Conservation (phyloP, 2,329 filamentous ascomycete genomes). For the Botryotinia convoluta region DNA sequence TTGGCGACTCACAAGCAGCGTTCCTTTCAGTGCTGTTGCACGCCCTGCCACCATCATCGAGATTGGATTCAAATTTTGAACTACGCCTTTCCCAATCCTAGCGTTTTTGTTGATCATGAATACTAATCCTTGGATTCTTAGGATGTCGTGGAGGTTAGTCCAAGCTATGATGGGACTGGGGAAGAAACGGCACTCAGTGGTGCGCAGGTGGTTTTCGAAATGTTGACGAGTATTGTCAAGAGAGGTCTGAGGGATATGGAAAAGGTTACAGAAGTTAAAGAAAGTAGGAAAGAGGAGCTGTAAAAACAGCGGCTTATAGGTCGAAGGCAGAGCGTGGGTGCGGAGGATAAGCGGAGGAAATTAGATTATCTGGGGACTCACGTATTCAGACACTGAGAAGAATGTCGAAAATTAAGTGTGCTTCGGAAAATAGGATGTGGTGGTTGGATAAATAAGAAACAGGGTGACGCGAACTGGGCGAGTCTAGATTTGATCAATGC, state of each 20-base stretch:
- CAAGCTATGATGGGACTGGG: constrained; percentile 75
- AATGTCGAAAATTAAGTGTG: not conserved
- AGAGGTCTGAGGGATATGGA: constrained; percentile 45
- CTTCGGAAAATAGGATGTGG: not conserved
- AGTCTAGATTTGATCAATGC: not conserved
- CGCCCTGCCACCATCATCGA: not conserved
- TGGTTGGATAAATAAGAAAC: not conserved
- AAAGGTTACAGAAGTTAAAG: not conserved
- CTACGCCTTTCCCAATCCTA: not conserved
- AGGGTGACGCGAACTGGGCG: not conserved
- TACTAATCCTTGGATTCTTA: not conserved
- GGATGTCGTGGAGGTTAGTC: constrained; percentile 85
- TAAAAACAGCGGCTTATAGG: not conserved
- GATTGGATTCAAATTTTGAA: too few species aligned
- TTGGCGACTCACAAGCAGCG: not conserved
- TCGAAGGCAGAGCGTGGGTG: not conserved
- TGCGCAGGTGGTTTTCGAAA: constrained; percentile 80
- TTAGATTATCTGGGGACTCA: not conserved
- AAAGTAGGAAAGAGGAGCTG: not conserved
- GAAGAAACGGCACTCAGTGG: constrained; percentile 82
- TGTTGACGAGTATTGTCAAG: constrained; percentile 75
- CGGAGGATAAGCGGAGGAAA: not conserved
- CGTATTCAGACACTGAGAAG: not conserved
- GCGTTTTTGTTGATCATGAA: not conserved
- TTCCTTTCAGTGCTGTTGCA: not conserved